Conservation (phyloP, 2,329 filamentous ascomycete species). For the Colletotrichum paranaense region DNA sequence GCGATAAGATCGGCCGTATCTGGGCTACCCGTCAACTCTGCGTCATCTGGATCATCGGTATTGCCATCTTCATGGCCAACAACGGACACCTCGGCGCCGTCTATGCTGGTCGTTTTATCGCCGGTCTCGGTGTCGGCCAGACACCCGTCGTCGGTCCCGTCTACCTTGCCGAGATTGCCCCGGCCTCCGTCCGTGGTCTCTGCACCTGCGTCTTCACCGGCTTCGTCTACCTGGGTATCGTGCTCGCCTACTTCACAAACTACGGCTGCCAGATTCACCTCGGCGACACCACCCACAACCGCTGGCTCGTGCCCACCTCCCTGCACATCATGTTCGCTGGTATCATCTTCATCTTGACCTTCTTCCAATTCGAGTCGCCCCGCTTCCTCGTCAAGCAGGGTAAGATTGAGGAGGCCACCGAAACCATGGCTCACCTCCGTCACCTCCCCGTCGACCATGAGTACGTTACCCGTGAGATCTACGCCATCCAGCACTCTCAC, state of each 20-base stretch:
- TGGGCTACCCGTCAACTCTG: constrained; percentile 71
- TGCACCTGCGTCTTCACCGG: constrained; percentile 70
- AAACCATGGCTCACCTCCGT: constrained; percentile 67
- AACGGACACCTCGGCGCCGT: constrained; percentile 66
- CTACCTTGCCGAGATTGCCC: constrained; percentile 79
- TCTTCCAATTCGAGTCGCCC: constrained; percentile 77
- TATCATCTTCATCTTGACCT: constrained; percentile 76
- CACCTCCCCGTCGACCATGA: constrained; percentile 68
- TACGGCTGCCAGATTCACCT: constrained; percentile 68
- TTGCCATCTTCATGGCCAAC: constrained; percentile 68
- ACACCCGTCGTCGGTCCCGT: constrained; percentile 76
- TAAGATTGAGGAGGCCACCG: constrained; percentile 67
- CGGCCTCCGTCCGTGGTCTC: constrained; percentile 76
- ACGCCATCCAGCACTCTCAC: constrained; percentile 72
- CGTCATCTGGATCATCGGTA: constrained; percentile 67
- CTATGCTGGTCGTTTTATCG: constrained; percentile 75
- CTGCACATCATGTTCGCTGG: constrained; percentile 83
- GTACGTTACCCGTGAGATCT: constrained; percentile 71
- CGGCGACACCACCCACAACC: constrained; percentile 55
- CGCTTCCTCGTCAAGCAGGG: constrained; percentile 76
- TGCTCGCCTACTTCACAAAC: constrained; percentile 82
- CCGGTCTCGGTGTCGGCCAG: constrained; percentile 73
- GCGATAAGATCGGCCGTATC: constrained; percentile 71
- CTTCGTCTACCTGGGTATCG: constrained; percentile 79
- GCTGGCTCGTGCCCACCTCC: constrained; percentile 76